Base-by-base conservation (phyloP, 352 stramenopile genomes). In the Phytophthora citricola region DNA sequence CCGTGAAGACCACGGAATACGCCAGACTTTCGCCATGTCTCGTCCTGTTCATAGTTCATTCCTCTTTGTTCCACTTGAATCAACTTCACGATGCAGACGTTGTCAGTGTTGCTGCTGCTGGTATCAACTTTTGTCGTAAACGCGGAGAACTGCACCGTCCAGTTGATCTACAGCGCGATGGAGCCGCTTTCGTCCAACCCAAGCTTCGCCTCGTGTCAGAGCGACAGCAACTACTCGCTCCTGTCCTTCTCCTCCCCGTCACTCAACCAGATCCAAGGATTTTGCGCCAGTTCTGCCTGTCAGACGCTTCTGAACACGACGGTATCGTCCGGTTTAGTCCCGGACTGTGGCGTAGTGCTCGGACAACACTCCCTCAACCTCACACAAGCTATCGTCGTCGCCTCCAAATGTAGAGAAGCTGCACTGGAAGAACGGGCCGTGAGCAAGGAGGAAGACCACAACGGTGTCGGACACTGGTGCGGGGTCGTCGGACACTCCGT, bases 141-240 rank as follows among this genome's bases (percentile, higher is more conserved):
- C 0, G 56, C 62, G 10, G 45, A 69, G 20, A 64, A 55, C 17
- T 75, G 68, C 62, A 72, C 62, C 2, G 34, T 50, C 11, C 14
- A 59, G 12, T 36, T 38, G 8, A 46, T 56, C 3, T 43, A 47
- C 34, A 15, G 58, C 14, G 45, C 47, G 0, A 17, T 72, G 3
- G 27, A 56, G 20, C 39, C 62, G 6, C 26, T 69, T 15, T 8
- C 31, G 12, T 57, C 15, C 6, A 29, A 72, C 29, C 12, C 38
- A 4, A 68, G 51, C 51, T 75, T 52, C 46, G 26, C 41, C 10
- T 39, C 32, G 17, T 75, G 62, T 29, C 54, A 69, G 36, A 26
- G 38, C 12, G 62, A 75, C n/a, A 72, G 44, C 32, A 75, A 69
- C 63, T 63, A 69, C 51, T 66, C 62, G 24, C 26, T 65, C 40